Base-by-base conservation (phyloP, 2,329 filamentous ascomycete genomes). In the Cyphellophora attinorum region DNA sequence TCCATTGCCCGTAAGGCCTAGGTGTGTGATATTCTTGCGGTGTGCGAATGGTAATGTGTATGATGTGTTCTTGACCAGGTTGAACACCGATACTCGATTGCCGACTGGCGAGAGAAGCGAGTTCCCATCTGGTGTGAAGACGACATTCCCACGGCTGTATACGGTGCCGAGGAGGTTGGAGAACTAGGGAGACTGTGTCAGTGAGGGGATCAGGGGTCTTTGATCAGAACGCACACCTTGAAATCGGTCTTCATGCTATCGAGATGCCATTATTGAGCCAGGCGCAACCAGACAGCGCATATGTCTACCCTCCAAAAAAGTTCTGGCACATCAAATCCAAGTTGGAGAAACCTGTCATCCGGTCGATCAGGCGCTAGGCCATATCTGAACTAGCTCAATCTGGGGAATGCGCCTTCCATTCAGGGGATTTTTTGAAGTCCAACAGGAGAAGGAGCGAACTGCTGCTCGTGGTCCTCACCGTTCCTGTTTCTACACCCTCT, bases 151-250 rank as follows among this genome's bases (percentile, higher is more conserved):
- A 74, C 88, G 85, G 67, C 86, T 85, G 70, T 96, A 98, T 57
- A 98, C 91, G 50, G 91, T 98, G 57, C 91, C 93, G 54, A 98
- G 76, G 58, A 98, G 75, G 64, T 96, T 98, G 59, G 89, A 94
- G 66, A 98, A 98, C 88, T 95, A 29, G 19, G 53, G 2, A 28
- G 30, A n/a, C 11, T 11, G n/a, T n/a, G 40, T 41, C 27, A 47
- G 25, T 21, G 32, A 14, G 19, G 11, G 21, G 11, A 19, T 6
- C 18, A 29, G 12, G 10, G 10, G 30, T 12, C 25, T 15, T 34
- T 8, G 6, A 14, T n/a, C 18, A 25, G 4, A 16, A 29, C 40
- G 39, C 60, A 44, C 64, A 93, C 89, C 78, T 91, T 93, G 62
- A 96, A 98, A 65, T 96, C 89, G 49, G 88, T 96, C 82, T 96